A percentile compares a stretch with the other conserved stretches of the same genome.
phyloP scores from a whole-genome alignment of 192 early-diverging fungal genomes.

The Paraglomus occultum region DNA sequence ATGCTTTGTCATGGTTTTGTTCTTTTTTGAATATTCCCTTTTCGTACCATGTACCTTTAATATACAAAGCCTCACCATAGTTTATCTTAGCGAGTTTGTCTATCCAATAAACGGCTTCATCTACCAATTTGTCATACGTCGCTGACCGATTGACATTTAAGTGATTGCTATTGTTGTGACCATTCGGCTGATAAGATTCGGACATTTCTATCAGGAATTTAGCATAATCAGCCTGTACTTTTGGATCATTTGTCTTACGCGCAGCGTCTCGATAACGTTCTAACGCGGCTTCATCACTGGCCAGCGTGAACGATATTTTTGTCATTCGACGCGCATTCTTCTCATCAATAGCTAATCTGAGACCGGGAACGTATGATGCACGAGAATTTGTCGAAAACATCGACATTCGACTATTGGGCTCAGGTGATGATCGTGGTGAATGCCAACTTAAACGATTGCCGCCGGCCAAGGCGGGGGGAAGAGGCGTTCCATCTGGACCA shows the following conservation, averaged over 20 bases:
- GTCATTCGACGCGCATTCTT: slow-evolving; percentile 19
- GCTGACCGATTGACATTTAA: slow-evolving; percentile 7
- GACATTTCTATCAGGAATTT: slow-evolving; percentile 73
- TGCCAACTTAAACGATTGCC: not conserved
- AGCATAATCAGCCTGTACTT: slow-evolving; percentile 73
- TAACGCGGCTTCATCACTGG: slow-evolving; percentile 10
- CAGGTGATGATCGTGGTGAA: not conserved
- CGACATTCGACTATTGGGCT: not conserved
- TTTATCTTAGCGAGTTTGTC: slow-evolving; percentile 66
- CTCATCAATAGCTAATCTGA: slow-evolving; percentile 23
- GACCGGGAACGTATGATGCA: not conserved
- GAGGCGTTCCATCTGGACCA: slow-evolving; percentile 15
- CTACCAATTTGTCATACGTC: slow-evolving; percentile 40
- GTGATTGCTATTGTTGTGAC: not conserved
- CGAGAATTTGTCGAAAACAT: not conserved
- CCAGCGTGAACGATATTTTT: slow-evolving; percentile 19
- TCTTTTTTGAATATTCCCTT: slow-evolving; percentile 57
- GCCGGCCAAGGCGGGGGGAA: slow-evolving; percentile 13
- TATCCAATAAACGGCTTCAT: slow-evolving; percentile 74
- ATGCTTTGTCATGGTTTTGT: slow-evolving; percentile 62
- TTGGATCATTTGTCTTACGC: slow-evolving; percentile 70
- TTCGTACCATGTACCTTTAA: slow-evolving; percentile 72
- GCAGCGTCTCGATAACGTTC: slow-evolving; percentile 72
- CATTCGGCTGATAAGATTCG: slow-evolving; percentile 35
- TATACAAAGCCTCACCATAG: slow-evolving; percentile 70